phyloP scores from a whole-genome alignment of 352 stramenopile genomes.

The Thraustochytrium sp. region DNA sequence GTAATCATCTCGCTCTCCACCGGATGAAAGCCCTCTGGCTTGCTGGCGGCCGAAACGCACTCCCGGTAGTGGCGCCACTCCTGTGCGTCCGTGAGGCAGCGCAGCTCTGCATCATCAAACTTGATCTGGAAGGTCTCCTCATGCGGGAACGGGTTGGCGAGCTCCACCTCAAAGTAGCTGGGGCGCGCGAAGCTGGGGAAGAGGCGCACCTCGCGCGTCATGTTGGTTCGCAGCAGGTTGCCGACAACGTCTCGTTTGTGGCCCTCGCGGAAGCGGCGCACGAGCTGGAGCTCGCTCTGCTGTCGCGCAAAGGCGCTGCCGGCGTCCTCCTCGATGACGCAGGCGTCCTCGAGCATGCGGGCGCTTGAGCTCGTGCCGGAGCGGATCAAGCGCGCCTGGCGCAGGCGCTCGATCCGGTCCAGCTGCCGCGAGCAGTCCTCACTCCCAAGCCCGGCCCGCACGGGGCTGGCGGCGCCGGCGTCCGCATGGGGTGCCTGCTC shows the following conservation, averaged over 20 bases:
- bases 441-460: no score
- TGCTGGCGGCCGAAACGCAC: conserved; percentile 56
- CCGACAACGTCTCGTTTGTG: conserved; percentile 87
- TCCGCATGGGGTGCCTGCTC: no score
- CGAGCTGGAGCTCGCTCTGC: conserved; percentile 59
- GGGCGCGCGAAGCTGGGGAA: conserved; percentile 66
- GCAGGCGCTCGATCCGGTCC: neutral
- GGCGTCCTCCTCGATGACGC: neutral
- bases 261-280: conserved; percentile 83
- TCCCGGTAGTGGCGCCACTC: conserved; percentile 75
- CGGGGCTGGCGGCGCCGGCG: no score
- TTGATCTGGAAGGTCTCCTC: conserved; percentile 81
- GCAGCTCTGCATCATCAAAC: conserved; percentile 60
- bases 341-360: neutral
- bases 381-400: neutral
- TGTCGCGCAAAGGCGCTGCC: neutral
- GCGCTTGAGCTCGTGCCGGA: neutral
- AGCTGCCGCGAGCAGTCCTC: neutral
- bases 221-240: conserved; percentile 72
- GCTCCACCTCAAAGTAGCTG: conserved; percentile 76
- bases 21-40: conserved; percentile 45
- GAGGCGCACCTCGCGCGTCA: conserved; percentile 72
- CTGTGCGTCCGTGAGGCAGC: conserved; percentile 66
- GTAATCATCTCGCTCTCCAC: conserved; percentile 89
- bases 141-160: conserved; percentile 81